phyloP scores from a whole-genome alignment of 2,329 filamentous ascomycete species.

The Colletotrichum trifolii region DNA sequence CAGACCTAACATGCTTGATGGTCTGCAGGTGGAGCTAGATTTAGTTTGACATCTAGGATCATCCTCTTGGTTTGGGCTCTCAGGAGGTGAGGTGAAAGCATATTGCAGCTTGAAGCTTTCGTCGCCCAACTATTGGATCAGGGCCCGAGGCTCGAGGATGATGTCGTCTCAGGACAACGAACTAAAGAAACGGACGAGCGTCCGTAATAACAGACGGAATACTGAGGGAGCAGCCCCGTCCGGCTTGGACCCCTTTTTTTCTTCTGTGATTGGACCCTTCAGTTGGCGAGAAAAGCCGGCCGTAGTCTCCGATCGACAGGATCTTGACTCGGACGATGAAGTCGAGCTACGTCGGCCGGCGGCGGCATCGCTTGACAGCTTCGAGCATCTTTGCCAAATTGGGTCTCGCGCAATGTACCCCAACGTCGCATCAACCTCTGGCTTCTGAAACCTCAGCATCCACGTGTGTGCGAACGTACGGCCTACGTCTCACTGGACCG shows the following conservation, averaged over 20 bases:
- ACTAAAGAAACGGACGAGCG: constrained; percentile 24
- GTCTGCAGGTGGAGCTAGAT: constrained; percentile 17
- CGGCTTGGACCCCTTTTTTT: constrained; percentile 19
- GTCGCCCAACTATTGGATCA: constrained; percentile 20
- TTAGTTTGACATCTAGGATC: constrained; percentile 22
- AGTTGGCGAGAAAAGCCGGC: constrained; percentile 16
- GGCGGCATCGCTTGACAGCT: constrained; percentile 14
- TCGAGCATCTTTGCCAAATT: constrained; percentile 14
- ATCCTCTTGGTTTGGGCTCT: constrained; percentile 24
- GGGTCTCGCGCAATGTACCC: constrained; percentile 9
- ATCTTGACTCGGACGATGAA: constrained; percentile 32
- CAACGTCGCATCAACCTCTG: constrained; percentile 17
- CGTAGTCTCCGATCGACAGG: constrained; percentile 14
- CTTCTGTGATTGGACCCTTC: background rate
- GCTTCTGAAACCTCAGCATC: constrained; percentile 27
- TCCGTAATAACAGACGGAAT: constrained; percentile 29
- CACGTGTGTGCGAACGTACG: background rate
- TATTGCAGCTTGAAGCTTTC: constrained; percentile 14
- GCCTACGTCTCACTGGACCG: no score
- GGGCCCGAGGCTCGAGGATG: constrained; percentile 23
- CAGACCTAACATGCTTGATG: background rate
- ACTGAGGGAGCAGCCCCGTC: background rate
- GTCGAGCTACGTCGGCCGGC: constrained; percentile 10
- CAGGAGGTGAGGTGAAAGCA: constrained; percentile 12
- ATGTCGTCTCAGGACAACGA: constrained; percentile 15